Percentiles rank a stretch among this genome's conserved stretches.
Evolutionary conservation across 352 stramenopile genomes (phyloP).

Genomic region (Phytopythium chamaehyphon): DNA sequence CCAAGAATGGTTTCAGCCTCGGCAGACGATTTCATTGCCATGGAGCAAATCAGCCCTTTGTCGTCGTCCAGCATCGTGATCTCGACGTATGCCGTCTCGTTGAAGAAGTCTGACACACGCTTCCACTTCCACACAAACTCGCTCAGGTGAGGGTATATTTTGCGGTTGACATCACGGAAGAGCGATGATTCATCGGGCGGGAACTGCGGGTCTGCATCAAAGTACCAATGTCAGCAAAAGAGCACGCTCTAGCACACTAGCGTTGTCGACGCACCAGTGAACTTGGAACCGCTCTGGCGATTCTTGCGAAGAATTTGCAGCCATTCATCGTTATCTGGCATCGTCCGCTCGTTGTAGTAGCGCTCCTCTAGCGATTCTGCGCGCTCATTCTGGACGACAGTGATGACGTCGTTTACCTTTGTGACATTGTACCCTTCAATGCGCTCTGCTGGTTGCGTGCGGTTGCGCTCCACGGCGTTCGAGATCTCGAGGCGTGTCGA

Average conservation of each 20-base stretch:
- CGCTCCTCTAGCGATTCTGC: constrained; percentile 51
- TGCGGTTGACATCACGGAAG: constrained; percentile 57
- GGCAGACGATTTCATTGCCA: constrained; percentile 73
- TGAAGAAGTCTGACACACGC: constrained; percentile 82
- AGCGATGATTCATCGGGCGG: constrained; percentile 62
- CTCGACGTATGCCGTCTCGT: constrained; percentile 79
- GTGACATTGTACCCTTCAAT: constrained; percentile 75
- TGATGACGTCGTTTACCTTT: constrained; percentile 65
- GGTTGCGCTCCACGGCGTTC: constrained; percentile 61
- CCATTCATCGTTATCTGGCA: constrained; percentile 72
- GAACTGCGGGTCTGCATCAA: constrained; percentile 62
- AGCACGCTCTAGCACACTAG: not conserved
- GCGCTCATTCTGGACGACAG: constrained; percentile 62
- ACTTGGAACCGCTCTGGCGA: constrained; percentile 63
- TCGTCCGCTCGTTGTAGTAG: constrained; percentile 62
- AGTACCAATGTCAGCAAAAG: not conserved
- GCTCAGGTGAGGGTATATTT: constrained; percentile 68
- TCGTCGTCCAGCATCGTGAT: constrained; percentile 82
- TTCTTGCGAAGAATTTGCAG: constrained; percentile 71
- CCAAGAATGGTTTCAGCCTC: constrained; percentile 74
- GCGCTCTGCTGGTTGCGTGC: constrained; percentile 39
- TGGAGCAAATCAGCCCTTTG: constrained; percentile 79
- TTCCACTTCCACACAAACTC: constrained; percentile 85
- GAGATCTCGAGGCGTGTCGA: constrained; percentile 71
- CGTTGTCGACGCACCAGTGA: constrained; percentile 46